Conservation (phyloP, 352 stramenopile species). For the Phytophthora sojae region DNA sequence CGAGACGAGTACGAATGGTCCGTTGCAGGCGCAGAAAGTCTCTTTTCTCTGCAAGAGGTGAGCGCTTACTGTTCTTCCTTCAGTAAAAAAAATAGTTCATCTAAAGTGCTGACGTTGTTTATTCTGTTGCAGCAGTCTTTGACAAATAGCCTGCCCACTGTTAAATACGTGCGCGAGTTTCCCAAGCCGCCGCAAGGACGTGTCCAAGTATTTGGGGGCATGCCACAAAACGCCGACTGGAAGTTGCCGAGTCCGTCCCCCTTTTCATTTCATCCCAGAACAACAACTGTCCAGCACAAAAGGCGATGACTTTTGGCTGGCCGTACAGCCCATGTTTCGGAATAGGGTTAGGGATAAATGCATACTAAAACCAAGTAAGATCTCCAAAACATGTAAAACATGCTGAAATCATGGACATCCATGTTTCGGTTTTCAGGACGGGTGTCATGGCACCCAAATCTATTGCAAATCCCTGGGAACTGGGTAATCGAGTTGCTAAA, state of each 20-base stretch:
- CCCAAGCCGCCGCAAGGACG: conserved; percentile 42
- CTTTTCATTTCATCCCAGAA: conserved; percentile 36
- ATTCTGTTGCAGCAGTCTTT: neutral
- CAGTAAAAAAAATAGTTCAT: neutral
- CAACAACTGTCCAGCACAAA: conserved; percentile 46
- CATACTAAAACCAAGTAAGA: too few species aligned
- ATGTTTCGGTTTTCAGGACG: too few species aligned
- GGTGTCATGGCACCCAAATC: too few species aligned
- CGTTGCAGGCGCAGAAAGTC: conserved; percentile 4
- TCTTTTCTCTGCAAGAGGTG: conserved; percentile 46
- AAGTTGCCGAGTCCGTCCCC: conserved; percentile 21
- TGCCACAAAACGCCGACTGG: conserved; percentile 4
- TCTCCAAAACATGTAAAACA: too few species aligned
- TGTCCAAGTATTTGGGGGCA: conserved; percentile 37
- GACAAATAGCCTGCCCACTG: conserved; percentile 20
- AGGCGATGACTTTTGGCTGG: conserved; percentile 34
- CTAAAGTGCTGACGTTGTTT: neutral
- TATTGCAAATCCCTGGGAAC: too few species aligned
- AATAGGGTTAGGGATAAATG: too few species aligned
- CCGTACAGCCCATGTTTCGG: too few species aligned
- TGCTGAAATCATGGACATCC: too few species aligned
- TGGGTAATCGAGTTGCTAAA: too few species aligned
- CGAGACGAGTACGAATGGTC: conserved; percentile 7
- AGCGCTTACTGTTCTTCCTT: too few species aligned
- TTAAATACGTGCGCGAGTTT: conserved; percentile 64